Evolutionary conservation across 2,329 filamentous ascomycete genomes (phyloP), one percentile per base, ranked within the genome.

Genomic region (Botryosphaeria dothidea): DNA sequence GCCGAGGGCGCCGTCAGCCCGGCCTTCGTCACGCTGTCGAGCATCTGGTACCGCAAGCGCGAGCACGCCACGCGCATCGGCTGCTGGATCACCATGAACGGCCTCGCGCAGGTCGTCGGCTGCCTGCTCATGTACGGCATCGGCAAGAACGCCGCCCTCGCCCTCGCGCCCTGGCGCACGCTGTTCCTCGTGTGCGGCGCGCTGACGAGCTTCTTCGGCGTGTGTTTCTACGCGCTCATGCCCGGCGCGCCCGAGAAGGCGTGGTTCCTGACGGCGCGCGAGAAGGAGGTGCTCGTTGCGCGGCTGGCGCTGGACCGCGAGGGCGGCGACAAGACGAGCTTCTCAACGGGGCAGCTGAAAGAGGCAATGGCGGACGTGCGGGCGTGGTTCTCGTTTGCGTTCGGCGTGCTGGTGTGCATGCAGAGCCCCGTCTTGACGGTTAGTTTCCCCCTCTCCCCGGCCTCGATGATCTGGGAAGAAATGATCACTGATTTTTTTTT

Each of bases 1-100:
- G 91, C 91, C 71, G 90, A 92, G 74, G 84, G 85, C 51, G 66
- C 66, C 1, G 81, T 86, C 56, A 82, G 81, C 0, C 86, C 86
- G 0, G 81, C 79, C 0, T 84, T 86, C 68, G 84, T 87, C 77
- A 83, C 85, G 69, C 78, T 87, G 62, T 86, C 83, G 0, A 81
- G 80, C 0, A 84, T 82, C 3, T 77, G 75, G 70, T 78, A 76
- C 65, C 72, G 68, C 34, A 69, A 70, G 11, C 67, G 72, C 29
- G 74, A 78, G 64, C 75, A 77, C 65, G 73, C 74, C 0, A 69
- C 71, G 23, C 71, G 75, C 0, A 71, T 75, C 1, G 67, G 72
- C 56, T 31, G 71, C 82, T 82, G 80, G 80, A 76, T 83, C 11
- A 79, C 75, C 6, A 80, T 80, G 75, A 81, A 82, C 67, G 81